Evolutionary conservation across 495 filamentous ascomycete species (phyloP), one percentile per base, ranked within the genome.

Genomic region (Aspergillus wentii): DNA sequence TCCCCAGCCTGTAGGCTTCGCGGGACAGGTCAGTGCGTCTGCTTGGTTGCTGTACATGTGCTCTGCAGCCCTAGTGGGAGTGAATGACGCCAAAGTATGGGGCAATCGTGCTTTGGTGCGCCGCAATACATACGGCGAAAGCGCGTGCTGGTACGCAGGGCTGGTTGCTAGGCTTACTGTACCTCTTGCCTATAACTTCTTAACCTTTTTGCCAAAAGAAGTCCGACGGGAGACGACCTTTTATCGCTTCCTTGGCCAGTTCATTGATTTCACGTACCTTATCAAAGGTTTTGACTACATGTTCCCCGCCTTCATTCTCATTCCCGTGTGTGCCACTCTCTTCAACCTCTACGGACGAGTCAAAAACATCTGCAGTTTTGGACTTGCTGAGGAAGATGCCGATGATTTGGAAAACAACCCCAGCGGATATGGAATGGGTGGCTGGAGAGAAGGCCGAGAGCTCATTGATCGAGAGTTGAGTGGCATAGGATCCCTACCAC

Each of bases 41-140:
- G 64, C 79, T 20, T 98, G 92, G 92, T 80, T 98, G 48, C 61
- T 88, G 17, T 98, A 96, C 68, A 96, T 97, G 91, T 85, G 78
- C 56, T 71, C 81, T 27, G 85, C 85, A 23, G 87, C 91, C 5
- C 76, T 97, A 29, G 83, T 80, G 38, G 88, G 87, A 23, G 78
- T 98, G 45, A 83, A 79, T 27, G 85, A 91, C 48, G 87, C 91
- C 50, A 91, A 91, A 51, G 85, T 95, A 19, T 98, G 92, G 92
- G 83, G 92, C 35, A 90, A 91, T 33, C 79, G 92, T 17, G 91
- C 91, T 1, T 69, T 98, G 11, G 91, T 97, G 27, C 82, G 76
- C 31, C 80, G 92, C 40, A 90, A 89, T 46, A 98, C 92, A 0
- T 91, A 91, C 35, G 80, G 79, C 22, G 91, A 95, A 57, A 86